These are phyloP conservation scores for Parmelia sp. DNA, from an alignment of 495 filamentous ascomycete genomes.

Conservation along the genomic window DNA sequence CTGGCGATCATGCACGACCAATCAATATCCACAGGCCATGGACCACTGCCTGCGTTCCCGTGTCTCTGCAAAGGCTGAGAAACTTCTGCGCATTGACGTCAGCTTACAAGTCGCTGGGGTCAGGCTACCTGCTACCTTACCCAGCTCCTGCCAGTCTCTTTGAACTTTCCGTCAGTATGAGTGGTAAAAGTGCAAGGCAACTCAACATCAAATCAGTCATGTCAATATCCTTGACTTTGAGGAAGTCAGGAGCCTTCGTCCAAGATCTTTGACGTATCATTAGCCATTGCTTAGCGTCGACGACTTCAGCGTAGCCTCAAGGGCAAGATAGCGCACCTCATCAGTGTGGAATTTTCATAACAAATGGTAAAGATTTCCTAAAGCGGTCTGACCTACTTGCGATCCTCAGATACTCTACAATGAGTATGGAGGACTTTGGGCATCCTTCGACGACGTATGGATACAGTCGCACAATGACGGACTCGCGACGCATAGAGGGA, in stretches of 20 bases:
- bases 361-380: too few species aligned
- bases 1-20: too few species aligned
- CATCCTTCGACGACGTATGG: neutral
- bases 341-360: too few species aligned
- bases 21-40: too few species aligned
- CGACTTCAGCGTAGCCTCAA: too few species aligned
- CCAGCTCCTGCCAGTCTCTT: neutral
- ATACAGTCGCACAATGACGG: neutral
- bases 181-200: neutral
- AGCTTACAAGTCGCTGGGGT: neutral
- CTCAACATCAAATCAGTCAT: neutral
- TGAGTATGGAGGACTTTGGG: too few species aligned
- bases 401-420: neutral
- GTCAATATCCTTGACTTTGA: neutral
- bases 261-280: too few species aligned
- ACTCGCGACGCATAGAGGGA: neutral
- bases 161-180: neutral
- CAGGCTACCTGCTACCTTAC: neutral
- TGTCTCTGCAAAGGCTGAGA: neutral
- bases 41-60: neutral
- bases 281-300: too few species aligned
- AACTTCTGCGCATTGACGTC: neutral
- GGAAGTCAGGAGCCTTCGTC: too few species aligned
- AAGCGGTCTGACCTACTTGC: neutral
- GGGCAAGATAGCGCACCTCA: too few species aligned